Percentiles rank a stretch among this genome's conserved stretches.
Evolutionary conservation across 495 filamentous ascomycete genomes (phyloP).

Genomic region (Penicillium egyptiacum): DNA sequence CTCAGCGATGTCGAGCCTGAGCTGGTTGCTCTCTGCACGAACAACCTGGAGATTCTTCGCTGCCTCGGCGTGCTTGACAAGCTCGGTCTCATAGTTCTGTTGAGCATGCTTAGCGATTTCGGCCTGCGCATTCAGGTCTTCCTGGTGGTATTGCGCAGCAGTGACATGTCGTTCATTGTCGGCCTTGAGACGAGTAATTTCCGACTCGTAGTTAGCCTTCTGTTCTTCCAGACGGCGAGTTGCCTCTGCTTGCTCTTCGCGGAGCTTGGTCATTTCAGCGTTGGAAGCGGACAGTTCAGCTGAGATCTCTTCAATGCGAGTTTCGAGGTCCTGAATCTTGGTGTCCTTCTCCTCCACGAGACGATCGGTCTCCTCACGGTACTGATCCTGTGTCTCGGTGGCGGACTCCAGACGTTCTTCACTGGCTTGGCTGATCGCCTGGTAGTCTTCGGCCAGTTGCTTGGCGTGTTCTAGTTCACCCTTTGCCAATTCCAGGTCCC

Average conservation of each 20-base stretch:
- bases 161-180: constrained; percentile 77
- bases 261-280: constrained; percentile 71
- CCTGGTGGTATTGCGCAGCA: constrained; percentile 76
- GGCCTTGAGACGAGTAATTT: constrained; percentile 80
- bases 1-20: constrained; percentile 72
- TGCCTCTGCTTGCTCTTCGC: constrained; percentile 73
- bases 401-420: constrained; percentile 83
- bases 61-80: constrained; percentile 92
- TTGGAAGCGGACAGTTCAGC: constrained; percentile 77
- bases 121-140: constrained; percentile 88
- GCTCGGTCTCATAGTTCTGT: constrained; percentile 89
- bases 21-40: constrained; percentile 74
- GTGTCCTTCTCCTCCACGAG: constrained; percentile 70
- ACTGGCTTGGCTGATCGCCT: constrained; percentile 79
- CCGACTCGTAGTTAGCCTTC: constrained; percentile 67
- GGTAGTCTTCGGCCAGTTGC: constrained; percentile 80
- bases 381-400: constrained; percentile 80
- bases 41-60: constrained; percentile 76
- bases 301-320: constrained; percentile 77
- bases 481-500: constrained; percentile 71
- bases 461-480: constrained; percentile 77
- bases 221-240: constrained; percentile 75
- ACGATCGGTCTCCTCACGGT: constrained; percentile 77
- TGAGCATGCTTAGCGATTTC: constrained; percentile 91
- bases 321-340: constrained; percentile 74